phyloP scores from a whole-genome alignment of 108 stramenopile genomes.

The Aurantiochytrium sp. region DNA sequence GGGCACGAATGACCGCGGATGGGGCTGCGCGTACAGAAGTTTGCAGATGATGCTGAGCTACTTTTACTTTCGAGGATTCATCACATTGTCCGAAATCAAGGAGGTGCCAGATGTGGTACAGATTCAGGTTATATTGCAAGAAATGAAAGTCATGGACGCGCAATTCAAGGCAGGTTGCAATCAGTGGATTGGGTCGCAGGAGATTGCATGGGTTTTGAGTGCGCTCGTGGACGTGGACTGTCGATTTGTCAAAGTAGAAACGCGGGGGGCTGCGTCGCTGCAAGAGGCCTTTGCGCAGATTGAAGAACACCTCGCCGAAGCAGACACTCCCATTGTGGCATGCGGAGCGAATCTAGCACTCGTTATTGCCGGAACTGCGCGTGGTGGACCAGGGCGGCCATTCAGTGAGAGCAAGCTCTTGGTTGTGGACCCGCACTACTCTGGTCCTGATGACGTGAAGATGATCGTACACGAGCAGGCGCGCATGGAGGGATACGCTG shows the following conservation, averaged over 20 bases:
- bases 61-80: background rate
- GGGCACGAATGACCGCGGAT: background rate
- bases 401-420: background rate
- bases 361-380: background rate
- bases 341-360: background rate
- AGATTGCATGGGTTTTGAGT: background rate
- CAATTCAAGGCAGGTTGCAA: background rate
- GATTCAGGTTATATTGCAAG: background rate
- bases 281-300: background rate
- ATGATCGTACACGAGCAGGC: background rate
- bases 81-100: background rate
- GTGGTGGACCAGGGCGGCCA: background rate
- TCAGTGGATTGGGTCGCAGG: background rate
- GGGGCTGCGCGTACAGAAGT: background rate
- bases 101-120: background rate
- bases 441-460: background rate
- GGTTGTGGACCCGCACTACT: background rate
- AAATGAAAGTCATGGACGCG: background rate
- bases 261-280: background rate
- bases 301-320: background rate
- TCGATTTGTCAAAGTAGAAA: background rate
- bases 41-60: conserved; percentile 9
- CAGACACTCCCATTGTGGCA: background rate
- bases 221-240: background rate
- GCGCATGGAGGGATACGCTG: background rate